phyloP scores from a whole-genome alignment of 345 rosid genomes.

The Rhizophora mangle region DNA sequence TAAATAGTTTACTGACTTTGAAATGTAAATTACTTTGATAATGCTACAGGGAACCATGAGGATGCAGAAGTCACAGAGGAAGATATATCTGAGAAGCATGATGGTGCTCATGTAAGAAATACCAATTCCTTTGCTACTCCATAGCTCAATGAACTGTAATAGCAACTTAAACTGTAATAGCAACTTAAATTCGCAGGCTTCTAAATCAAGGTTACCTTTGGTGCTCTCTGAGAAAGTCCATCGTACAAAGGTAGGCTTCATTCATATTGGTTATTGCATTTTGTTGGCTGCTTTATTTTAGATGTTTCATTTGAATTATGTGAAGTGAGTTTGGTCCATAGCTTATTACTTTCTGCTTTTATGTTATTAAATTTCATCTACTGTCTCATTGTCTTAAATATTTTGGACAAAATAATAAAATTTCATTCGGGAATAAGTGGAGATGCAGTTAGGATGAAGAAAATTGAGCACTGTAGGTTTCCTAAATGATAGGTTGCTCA shows the following conservation, averaged over 20 bases:
- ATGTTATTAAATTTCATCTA: background rate
- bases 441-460: too few relatives aligned
- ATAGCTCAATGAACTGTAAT: slow-evolving; percentile 20
- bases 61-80: slow-evolving; percentile 45
- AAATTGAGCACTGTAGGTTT: too few relatives aligned
- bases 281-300: background rate
- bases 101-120: slow-evolving; percentile 56
- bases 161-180: slow-evolving; percentile 19
- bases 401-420: too few relatives aligned
- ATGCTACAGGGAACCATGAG: slow-evolving; percentile 47
- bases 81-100: slow-evolving; percentile 44
- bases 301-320: slow-evolving; percentile 2
- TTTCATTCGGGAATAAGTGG: too few relatives aligned
- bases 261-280: slow-evolving; percentile 14
- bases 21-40: slow-evolving; percentile 4
- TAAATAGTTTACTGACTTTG: background rate
- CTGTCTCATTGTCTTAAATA: too few relatives aligned
- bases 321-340: background rate
- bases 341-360: background rate
- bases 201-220: slow-evolving; percentile 76
- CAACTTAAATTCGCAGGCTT: slow-evolving; percentile 45
- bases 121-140: slow-evolving; percentile 15
- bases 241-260: slow-evolving; percentile 63
- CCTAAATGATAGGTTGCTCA: too few relatives aligned
- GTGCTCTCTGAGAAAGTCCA: slow-evolving; percentile 89